Base-by-base conservation (phyloP, 495 filamentous ascomycete species). In the Penicillium samsonianum region DNA sequence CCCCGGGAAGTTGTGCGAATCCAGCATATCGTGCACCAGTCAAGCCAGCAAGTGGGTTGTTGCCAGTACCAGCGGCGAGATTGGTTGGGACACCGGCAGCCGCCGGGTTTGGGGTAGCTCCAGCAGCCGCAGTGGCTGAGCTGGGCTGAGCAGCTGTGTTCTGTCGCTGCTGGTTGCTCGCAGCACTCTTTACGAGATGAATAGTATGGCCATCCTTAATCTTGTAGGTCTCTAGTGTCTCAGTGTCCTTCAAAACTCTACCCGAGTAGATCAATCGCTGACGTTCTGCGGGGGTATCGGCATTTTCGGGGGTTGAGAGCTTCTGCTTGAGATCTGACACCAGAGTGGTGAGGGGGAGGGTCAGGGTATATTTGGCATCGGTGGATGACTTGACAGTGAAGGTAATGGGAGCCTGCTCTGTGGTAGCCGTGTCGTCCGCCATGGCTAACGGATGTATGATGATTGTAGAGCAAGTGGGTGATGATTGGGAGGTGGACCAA, bases 261-360 rank as follows among this genome's bases (percentile, higher is more conserved):
- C 95, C 95, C 7, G 93, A 97, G 74, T 98, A 98, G 72, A 99
- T 99, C 61, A 99, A 79, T 43, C 95, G 90, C 72, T 96, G 92
- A 47, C 90, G 83, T 61, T 93, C 94, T 26, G 85, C 80, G 1
- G 93, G 86, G 47, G 96, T 84, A 65, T 93, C 85, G 64, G 93
- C 90, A 72, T 88, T 92, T 52, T 96, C 89, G 44, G 81, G 67
- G 31, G 82, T 84, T 4, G 90, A 82, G 25, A 99, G 85, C 78
- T 91, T 96, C 43, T 81, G 80, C 78, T 99, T 99, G 57, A 99
- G 84, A 47, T 96, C 90, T 17, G 84, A 79, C 25, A 98, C 89
- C 7, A 85, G 86, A 31, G 86, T 90, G n/a, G 84, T 83, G 41
- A 85, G 79, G 16, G 89, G 75, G 61, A 98, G 84, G 47, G 90